Base-by-base conservation (phyloP, 257 asterid genomes). In the Verbena officinalis region DNA sequence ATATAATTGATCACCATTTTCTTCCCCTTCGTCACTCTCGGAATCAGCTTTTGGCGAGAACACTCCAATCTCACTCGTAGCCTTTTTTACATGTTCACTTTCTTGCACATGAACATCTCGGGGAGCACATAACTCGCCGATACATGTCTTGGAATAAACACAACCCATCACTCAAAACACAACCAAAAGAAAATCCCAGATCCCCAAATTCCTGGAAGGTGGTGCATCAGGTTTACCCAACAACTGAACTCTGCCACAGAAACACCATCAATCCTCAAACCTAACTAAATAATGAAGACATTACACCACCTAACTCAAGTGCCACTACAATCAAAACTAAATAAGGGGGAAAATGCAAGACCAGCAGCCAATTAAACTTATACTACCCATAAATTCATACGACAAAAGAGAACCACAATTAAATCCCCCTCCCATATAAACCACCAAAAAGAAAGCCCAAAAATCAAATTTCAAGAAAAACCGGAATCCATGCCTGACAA, bases 101-200 rank as follows among this genome's bases (percentile, higher is more conserved):
- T 78, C 85, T 57, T 80, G 76, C 60, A 69, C 81, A 55, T 82
- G 66, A 46, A 43, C 75, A 71, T 84, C 84, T 73, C 86, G 80
- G 8, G 96, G 86, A 66, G 86, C 88, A 81, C 93, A 93, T 76
- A 85, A 72, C 58, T 84, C 94, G 10, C 98, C 96, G 63, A 93
- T 89, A 71, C 97, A 93, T 44, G 85, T 63, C 80, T 80, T 89
- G 5, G 98, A 93, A 78, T 85, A 84, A 68, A 71, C 90, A 81
- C 97, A 93, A 52, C 98, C 98, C 98, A 93, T 93, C 78, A 79
- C 79, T 75, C 69, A 38, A 71, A 77, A 79, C 34, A 62, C 76
- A 72, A 61, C 53, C 72, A 48, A n/a, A 58, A 64, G 65, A 70
- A 78, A 54, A 82, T 36, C 71, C 75, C 75, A 65, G 67, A 46